Evolutionary conservation across 1,139 yeast genomes (phyloP).

Genomic region (Taiozyma sp.): DNA sequence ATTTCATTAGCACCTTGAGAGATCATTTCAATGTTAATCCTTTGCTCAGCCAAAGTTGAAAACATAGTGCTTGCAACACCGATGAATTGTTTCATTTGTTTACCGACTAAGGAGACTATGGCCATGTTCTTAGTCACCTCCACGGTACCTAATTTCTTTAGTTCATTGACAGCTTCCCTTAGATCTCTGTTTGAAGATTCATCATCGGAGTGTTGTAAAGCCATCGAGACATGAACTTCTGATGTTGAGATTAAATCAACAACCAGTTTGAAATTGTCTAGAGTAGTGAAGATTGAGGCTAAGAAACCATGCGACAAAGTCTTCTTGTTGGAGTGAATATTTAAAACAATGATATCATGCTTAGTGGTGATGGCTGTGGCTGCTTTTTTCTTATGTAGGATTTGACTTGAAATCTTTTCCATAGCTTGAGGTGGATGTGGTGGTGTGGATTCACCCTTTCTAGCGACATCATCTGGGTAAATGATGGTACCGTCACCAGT

Average conservation of each 20-base stretch:
- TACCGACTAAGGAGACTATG: constrained; percentile 90
- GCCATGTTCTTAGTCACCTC: constrained; percentile 86
- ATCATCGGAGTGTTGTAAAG: constrained; percentile 74
- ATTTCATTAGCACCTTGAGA: constrained; percentile 98
- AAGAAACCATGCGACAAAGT: constrained; percentile 92
- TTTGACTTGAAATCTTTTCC: constrained; percentile 46
- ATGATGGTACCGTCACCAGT: constrained; percentile 86
- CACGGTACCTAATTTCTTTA: constrained; percentile 77
- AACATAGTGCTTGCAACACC: constrained; percentile 99
- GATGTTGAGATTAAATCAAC: constrained; percentile 96
- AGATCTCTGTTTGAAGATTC: constrained; percentile 45
- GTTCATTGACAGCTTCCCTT: constrained; percentile 67
- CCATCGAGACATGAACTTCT: constrained; percentile 98
- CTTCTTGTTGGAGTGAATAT: constrained; percentile 90
- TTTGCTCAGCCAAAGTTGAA: constrained; percentile 86
- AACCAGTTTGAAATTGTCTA: constrained; percentile 80
- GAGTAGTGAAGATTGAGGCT: constrained; percentile 81
- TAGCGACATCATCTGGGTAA: constrained; percentile 82
- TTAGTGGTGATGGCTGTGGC: constrained; percentile 98
- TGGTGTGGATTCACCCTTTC: constrained; percentile 84
- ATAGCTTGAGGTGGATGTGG: constrained; percentile 87
- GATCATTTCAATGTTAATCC: constrained; percentile 94
- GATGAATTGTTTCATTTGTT: constrained; percentile 92
- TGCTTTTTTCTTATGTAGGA: constrained; percentile 51
- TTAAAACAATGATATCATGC: constrained; percentile 84